Evolutionary conservation across 352 stramenopile species (phyloP), one percentile per base, ranked within the genome.

Genomic region (Blastocystis sp.): DNA sequence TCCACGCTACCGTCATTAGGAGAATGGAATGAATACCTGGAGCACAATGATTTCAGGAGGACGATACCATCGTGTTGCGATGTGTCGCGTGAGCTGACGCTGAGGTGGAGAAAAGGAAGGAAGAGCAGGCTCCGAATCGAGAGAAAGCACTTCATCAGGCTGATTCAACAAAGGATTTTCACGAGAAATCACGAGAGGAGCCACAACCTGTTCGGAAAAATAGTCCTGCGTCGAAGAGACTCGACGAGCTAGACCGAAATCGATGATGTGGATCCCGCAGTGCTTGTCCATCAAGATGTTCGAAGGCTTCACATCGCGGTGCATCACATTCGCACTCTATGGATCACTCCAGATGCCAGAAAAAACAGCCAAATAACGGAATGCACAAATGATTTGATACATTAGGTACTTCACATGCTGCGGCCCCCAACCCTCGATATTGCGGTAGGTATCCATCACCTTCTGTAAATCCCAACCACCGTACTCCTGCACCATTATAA

Each of bases 251-350:
- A 98, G 91, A 2, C 96, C 96, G 59, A 99, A 92, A 91, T 99
- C 96, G 87, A 97, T 97, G 92, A 99, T 98, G 55, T 96, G 94
- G 68, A 99, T 92, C 90, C 98, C 96, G 47, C 96, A 97, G 68
- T 95, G 98, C 79, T 97, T 97, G 45, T 96, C 98, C 82, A 99
- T 98, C 90, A 99, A 98, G 91, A 98, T 97, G 92, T 98, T 98
- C 90, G 96, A 95, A 76, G 94, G 96, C 92, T 98, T 97, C 56
- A 98, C 90, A 87, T 97, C 94, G 6, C 95, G 93, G 91, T 98
- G 95, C 90, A 98, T 97, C 54, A 98, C 95, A 4, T 95, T 91
- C n/a, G 94, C 93, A 90, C 56, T 89, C 78, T 89, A 24, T 78
- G 4, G 9, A 1, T 89, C 7, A 45, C 16, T 24, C n/a, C 11